Conservation (phyloP, 1,139 yeast species). For the Yamadazyma dushanensis region DNA sequence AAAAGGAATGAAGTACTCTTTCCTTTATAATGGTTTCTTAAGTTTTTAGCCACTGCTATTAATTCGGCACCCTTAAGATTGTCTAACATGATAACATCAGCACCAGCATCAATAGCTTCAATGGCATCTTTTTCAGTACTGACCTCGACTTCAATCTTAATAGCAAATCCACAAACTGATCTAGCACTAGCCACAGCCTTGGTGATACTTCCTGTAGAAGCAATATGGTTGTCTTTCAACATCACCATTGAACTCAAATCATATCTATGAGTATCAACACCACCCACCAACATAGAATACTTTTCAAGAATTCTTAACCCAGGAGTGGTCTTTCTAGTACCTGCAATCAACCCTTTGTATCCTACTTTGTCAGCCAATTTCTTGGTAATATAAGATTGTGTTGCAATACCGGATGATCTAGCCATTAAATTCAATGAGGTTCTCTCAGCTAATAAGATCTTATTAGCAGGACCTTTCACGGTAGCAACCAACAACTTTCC, state of each 20-base stretch:
- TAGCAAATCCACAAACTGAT: slow-evolving; percentile 81
- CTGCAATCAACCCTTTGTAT: slow-evolving; percentile 83
- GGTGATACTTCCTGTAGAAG: slow-evolving; percentile 90
- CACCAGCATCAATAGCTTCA: slow-evolving; percentile 93
- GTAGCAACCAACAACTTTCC: slow-evolving; percentile 75
- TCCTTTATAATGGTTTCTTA: slow-evolving; percentile 60
- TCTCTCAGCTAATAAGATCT: slow-evolving; percentile 80
- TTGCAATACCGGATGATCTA: slow-evolving; percentile 88
- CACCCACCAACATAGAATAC: slow-evolving; percentile 94
- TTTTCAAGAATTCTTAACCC: slow-evolving; percentile 87
- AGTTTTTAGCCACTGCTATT: slow-evolving; percentile 60
- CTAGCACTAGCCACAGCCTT: slow-evolving; percentile 78
- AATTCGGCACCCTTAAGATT: slow-evolving; percentile 74
- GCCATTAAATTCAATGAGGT: slow-evolving; percentile 81
- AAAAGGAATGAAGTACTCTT: slow-evolving; percentile 56
- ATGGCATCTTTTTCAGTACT: slow-evolving; percentile 79
- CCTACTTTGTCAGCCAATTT: slow-evolving; percentile 68
- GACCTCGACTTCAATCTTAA: slow-evolving; percentile 91
- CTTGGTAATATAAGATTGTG: slow-evolving; percentile 62
- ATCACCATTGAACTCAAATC: slow-evolving; percentile 93
- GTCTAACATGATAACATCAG: slow-evolving; percentile 94
- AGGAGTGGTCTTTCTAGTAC: slow-evolving; percentile 98
- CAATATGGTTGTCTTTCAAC: slow-evolving; percentile 92
- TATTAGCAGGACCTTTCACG: slow-evolving; percentile 77
- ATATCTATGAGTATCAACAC: slow-evolving; percentile 89